Conservation (phyloP, 768 basidiomycete species). For the Rhizopogon roseolus region DNA sequence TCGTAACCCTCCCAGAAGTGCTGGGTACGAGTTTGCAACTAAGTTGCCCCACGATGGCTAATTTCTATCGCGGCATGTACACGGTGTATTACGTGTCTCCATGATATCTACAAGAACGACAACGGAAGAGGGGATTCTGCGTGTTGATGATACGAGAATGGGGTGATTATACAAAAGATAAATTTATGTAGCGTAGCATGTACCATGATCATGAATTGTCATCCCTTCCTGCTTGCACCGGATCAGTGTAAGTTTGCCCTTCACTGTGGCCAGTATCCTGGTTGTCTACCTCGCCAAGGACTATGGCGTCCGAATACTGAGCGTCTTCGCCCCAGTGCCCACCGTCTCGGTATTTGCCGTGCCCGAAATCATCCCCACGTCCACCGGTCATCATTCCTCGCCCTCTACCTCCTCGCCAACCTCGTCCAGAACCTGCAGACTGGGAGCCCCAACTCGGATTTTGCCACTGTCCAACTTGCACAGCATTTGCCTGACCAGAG, state of each 20-base stretch:
- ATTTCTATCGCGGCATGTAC: no score
- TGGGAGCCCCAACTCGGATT: slow-evolving; percentile 21
- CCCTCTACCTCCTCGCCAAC: slow-evolving; percentile 35
- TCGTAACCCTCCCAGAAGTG: no score
- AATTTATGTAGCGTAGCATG: neutral
- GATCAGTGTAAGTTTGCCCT: neutral
- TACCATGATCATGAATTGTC: slow-evolving; percentile 13
- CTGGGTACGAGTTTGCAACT: no score
- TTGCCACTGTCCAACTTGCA: slow-evolving; percentile 20
- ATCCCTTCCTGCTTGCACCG: neutral
- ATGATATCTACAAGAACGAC: no score
- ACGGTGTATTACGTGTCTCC: no score
- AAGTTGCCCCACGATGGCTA: no score
- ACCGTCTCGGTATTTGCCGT: slow-evolving; percentile 47
- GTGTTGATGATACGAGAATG: neutral
- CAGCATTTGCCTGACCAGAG: slow-evolving; percentile 11
- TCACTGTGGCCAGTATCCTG: slow-evolving; percentile 4
- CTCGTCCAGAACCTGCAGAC: slow-evolving; percentile 29
- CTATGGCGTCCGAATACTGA: slow-evolving; percentile 51
- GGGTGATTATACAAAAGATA: neutral
- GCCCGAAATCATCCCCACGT: slow-evolving; percentile 22
- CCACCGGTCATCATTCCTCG: slow-evolving; percentile 31
- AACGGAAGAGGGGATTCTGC: neutral
- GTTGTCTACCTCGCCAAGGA: slow-evolving; percentile 46
- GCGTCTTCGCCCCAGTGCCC: slow-evolving; percentile 27